Percentiles rank a stretch among this genome's conserved stretches.
These are phyloP conservation scores for Cercospora nicotianae DNA, from an alignment of 2,329 filamentous ascomycete genomes.

Conservation along the genomic window DNA sequence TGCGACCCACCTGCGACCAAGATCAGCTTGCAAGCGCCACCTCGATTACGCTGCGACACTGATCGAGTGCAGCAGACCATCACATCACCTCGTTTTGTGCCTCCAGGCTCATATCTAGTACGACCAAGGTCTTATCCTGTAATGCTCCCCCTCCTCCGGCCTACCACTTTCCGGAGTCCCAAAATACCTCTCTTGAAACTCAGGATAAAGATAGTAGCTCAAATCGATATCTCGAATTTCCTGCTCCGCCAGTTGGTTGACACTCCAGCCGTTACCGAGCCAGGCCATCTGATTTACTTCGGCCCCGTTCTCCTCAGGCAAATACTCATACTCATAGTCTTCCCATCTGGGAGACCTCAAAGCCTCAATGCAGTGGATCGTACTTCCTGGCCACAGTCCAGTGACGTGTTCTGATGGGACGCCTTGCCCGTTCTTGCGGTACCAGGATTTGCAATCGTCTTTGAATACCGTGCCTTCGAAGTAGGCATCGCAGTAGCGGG, in stretches of 20 bases:
- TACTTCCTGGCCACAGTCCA: conserved; percentile 24
- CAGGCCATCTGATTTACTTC: conserved; percentile 58
- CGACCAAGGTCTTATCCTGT: conserved; percentile 41
- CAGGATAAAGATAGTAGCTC: conserved; percentile 46
- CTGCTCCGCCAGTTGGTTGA: conserved; percentile 52
- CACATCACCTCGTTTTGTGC: neutral
- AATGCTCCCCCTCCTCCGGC: conserved; percentile 44
- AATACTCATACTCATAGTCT: conserved; percentile 57
- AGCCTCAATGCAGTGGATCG: conserved; percentile 59
- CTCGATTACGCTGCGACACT: neutral
- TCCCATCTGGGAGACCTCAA: conserved; percentile 60
- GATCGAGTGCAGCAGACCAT: neutral
- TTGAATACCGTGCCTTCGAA: conserved; percentile 47
- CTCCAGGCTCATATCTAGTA: conserved; percentile 29
- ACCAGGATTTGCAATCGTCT: conserved; percentile 23
- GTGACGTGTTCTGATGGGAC: conserved; percentile 41
- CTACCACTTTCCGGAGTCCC: conserved; percentile 35
- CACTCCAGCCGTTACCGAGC: conserved; percentile 68
- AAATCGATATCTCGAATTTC: conserved; percentile 41
- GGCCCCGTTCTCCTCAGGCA: conserved; percentile 33
- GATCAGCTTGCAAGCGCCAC: neutral
- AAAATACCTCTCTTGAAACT: conserved; percentile 39
- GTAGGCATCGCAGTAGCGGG: conserved; percentile 49
- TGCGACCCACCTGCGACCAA: neutral
- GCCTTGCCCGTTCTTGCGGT: conserved; percentile 19